Conservation (phyloP, 768 basidiomycete genomes). For the Mycena amicta region DNA sequence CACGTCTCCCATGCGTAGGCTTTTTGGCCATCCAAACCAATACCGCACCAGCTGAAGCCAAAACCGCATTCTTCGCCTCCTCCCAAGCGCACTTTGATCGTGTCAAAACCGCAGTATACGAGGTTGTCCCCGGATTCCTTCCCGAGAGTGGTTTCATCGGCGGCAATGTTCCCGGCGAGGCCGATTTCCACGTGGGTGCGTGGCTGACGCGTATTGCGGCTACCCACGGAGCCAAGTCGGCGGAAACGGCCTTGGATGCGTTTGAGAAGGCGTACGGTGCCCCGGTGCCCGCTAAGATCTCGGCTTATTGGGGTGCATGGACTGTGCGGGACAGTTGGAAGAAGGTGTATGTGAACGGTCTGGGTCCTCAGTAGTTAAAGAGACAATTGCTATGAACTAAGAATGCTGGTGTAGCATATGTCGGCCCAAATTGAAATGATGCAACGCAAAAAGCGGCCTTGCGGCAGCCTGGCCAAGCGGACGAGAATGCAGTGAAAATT, state of each 20-base stretch:
- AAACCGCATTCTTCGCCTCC: slow-evolving; percentile 39
- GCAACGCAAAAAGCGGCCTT: too few species aligned
- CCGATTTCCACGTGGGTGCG: slow-evolving; percentile 55
- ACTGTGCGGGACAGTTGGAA: slow-evolving; percentile 46
- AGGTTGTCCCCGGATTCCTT: slow-evolving; percentile 43
- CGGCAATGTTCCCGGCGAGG: slow-evolving; percentile 50
- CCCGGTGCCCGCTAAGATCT: slow-evolving; percentile 40
- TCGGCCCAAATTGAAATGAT: too few species aligned
- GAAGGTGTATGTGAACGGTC: slow-evolving; percentile 43
- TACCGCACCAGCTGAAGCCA: slow-evolving; percentile 35
- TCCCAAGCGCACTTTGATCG: slow-evolving; percentile 42
- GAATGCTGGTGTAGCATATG: too few species aligned
- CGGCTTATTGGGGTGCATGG: slow-evolving; percentile 49
- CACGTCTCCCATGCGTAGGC: not conserved
- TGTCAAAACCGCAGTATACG: slow-evolving; percentile 39
- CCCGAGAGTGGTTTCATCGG: slow-evolving; percentile 50
- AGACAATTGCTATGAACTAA: too few species aligned
- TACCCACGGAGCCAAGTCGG: slow-evolving; percentile 37
- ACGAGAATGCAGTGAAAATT: too few species aligned
- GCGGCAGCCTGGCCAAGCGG: too few species aligned
- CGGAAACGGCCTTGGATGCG: slow-evolving; percentile 38
- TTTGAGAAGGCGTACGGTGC: slow-evolving; percentile 43
- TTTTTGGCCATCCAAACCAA: slow-evolving; percentile 45
- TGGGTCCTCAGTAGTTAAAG: slow-evolving; percentile 50
- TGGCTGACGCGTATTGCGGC: slow-evolving; percentile 54